Conservation (phyloP, 352 stramenopile species). For the Aphanomyces cochlioides region DNA sequence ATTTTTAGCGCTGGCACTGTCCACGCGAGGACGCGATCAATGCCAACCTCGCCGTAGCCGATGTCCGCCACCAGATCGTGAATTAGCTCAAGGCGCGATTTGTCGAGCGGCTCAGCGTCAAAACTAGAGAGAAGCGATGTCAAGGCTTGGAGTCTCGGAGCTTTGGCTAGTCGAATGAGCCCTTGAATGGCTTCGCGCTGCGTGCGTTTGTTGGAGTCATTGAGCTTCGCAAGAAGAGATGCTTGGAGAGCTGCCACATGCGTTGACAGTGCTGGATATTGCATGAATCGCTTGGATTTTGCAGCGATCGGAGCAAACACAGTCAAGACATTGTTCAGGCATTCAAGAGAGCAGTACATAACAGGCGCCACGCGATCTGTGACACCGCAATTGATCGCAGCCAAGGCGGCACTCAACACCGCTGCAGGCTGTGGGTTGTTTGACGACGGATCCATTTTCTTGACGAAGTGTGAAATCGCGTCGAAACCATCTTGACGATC, state of each 20-base stretch:
- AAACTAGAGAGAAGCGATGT: conserved; percentile 26
- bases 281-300: conserved; percentile 19
- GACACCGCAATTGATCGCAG: conserved; percentile 64
- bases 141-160: conserved; percentile 56
- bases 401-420: conserved; percentile 59
- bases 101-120: conserved; percentile 26
- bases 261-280: conserved; percentile 49
- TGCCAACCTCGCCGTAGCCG: conserved; percentile 38
- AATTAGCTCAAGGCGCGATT: conserved; percentile 24
- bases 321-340: conserved; percentile 57
- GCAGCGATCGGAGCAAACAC: conserved; percentile 47
- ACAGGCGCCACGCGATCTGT: conserved; percentile 73
- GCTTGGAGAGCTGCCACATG: conserved; percentile 53
- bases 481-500: conserved; percentile 79
- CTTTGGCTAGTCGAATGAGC: conserved; percentile 54
- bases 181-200: conserved; percentile 62
- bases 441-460: conserved; percentile 49
- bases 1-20: conserved; percentile 65
- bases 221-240: conserved; percentile 55
- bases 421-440: conserved; percentile 23
- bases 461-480: conserved; percentile 57
- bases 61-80: conserved; percentile 22
- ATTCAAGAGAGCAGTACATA: conserved; percentile 82
- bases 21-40: conserved; percentile 65
- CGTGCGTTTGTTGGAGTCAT: conserved; percentile 79